Evolutionary conservation across 2,329 filamentous ascomycete species (phyloP).

Genomic region (Diplodia intermedia): DNA sequence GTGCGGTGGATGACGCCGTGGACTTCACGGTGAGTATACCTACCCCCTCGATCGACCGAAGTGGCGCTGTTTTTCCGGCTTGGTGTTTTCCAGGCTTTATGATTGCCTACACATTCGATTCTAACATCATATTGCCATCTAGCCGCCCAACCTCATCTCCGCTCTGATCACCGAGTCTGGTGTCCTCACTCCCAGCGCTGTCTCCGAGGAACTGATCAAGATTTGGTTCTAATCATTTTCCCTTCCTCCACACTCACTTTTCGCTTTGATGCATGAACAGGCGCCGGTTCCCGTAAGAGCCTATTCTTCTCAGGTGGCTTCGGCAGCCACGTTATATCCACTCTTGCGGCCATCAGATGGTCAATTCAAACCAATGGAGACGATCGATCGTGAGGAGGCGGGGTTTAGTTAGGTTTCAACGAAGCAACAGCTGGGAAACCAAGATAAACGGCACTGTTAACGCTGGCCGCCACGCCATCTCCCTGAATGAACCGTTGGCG

Average conservation of each 20-base stretch:
- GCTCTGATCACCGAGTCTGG: conserved; percentile 79
- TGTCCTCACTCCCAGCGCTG: conserved; percentile 72
- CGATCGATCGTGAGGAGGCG: background rate
- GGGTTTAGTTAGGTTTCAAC: background rate
- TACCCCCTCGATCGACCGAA: background rate
- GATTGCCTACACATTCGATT: background rate
- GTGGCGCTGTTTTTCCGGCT: background rate
- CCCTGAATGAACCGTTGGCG: background rate
- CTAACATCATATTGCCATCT: background rate
- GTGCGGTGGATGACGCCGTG: conserved; percentile 59
- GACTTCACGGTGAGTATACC: conserved; percentile 69
- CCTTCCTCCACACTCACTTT: background rate
- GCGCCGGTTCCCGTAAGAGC: background rate
- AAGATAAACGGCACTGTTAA: background rate
- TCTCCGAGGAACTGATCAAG: conserved; percentile 73
- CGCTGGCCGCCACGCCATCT: background rate
- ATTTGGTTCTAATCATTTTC: conserved; percentile 56
- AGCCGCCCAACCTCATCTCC: conserved; percentile 73
- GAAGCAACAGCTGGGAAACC: background rate
- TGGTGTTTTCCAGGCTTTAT: background rate
- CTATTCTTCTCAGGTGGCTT: background rate
- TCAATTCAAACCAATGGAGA: background rate
- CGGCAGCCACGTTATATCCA: background rate
- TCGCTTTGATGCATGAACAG: background rate
- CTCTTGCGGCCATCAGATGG: background rate